Base-by-base conservation (phyloP, 2,329 filamentous ascomycete genomes). In the Beauveria rudraprayagi region DNA sequence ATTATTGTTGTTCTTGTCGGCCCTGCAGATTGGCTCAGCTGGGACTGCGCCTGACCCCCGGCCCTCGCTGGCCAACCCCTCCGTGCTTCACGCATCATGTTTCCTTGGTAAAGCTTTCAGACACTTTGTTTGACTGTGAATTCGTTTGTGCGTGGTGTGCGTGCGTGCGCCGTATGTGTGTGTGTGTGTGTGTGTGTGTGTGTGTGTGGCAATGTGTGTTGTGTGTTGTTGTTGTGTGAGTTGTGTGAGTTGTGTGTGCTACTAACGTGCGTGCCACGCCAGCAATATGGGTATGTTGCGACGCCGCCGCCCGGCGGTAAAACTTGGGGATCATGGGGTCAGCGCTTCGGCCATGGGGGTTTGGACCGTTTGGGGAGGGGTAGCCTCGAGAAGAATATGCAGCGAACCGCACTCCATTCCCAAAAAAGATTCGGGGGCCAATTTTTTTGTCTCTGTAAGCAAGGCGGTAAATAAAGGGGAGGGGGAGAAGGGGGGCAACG, bases 11-110 rank as follows among this genome's bases (percentile, higher is more conserved):
- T 30, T 34, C 26, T 19, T 56, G 6, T 48, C 43, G 14, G 28
- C n/a, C 14, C 14, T 41, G 34, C 19, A 40, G 43, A 50, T 57
- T 40, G 44, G 44, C 46, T 34, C 59, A 48, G 54, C 37, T 43
- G 16, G 22, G 28, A 14, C 57, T 55, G 61, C 64, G 64, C 64
- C 64, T 65, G 64, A 65, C 63, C 62, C 44, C 51, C 46, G 40
- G 61, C 63, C 58, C 53, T 63, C 30, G 30, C 30, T 34, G 30
- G 30, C 30, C 30, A 34, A 34, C 11, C 30, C 11, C 37, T 56
- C 17, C 24, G 30, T 44, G 40, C 52, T 55, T 14, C 30, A 34
- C 30, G 30, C 30, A 34, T 34, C 30, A 34, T 34, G 4, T 34
- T 34, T 34, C 30, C 30, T 34, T 34, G 30, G 14, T 34, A 14